phyloP scores from a whole-genome alignment of 495 filamentous ascomycete genomes.

The Sporormia fimetaria region DNA sequence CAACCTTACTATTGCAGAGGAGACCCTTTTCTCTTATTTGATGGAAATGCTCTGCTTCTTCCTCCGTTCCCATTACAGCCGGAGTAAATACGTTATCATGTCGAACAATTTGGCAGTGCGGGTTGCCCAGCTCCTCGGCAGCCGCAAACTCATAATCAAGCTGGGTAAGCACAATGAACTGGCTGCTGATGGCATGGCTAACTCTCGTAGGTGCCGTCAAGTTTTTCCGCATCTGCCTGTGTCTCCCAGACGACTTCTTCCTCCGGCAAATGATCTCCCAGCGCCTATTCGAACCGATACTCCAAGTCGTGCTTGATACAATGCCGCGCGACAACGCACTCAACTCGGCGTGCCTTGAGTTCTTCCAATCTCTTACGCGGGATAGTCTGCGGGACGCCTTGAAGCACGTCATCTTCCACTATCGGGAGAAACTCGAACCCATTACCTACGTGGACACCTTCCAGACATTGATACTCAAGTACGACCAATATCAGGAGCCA shows the following conservation, averaged over 20 bases:
- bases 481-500: constrained; percentile 51
- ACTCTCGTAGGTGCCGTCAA: constrained; percentile 62
- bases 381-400: constrained; percentile 76
- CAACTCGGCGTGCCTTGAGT: constrained; percentile 89
- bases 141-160: constrained; percentile 86
- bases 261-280: constrained; percentile 76
- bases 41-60: constrained; percentile 95
- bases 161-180: constrained; percentile 48
- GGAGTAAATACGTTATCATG: constrained; percentile 80
- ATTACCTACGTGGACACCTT: constrained; percentile 88
- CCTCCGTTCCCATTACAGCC: constrained; percentile 74
- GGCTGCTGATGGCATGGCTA: constrained; percentile 4
- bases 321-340: constrained; percentile 95
- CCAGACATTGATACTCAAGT: constrained; percentile 57
- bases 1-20: constrained; percentile 62
- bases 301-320: constrained; percentile 77
- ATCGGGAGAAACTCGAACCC: constrained; percentile 64
- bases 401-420: constrained; percentile 76
- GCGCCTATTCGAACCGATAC: constrained; percentile 73
- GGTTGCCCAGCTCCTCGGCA: constrained; percentile 71
- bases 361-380: constrained; percentile 81
- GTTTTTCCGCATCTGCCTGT: constrained; percentile 83
- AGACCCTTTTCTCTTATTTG: constrained; percentile 77
- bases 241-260: constrained; percentile 85
- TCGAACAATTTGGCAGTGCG: constrained; percentile 66